Evolutionary conservation across 345 rosid species (phyloP).

Genomic region (Populus simonii): DNA sequence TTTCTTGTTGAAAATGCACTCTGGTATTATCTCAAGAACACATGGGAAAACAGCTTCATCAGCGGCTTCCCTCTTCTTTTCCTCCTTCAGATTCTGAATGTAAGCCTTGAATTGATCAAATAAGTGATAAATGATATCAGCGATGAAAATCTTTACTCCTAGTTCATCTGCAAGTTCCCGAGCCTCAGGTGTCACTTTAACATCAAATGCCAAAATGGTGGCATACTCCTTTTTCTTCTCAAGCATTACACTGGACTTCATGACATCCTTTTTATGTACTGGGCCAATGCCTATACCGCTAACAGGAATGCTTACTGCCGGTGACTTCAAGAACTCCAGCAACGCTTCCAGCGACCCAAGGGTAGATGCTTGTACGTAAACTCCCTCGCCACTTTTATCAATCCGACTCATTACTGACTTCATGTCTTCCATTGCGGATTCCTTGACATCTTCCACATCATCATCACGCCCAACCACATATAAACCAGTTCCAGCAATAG

Average conservation of each 20-base stretch:
- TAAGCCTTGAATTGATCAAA: slow-evolving; percentile 89
- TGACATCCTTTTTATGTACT: slow-evolving; percentile 85
- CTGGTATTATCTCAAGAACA: slow-evolving; percentile 69
- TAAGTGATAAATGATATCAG: slow-evolving; percentile 92
- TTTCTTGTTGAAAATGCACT: slow-evolving; percentile 78
- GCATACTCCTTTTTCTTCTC: slow-evolving; percentile 92
- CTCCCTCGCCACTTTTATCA: slow-evolving; percentile 90
- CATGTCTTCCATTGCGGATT: slow-evolving; percentile 79
- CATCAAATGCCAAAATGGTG: slow-evolving; percentile 92
- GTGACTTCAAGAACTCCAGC: slow-evolving; percentile 85
- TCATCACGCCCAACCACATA: slow-evolving; percentile 79
- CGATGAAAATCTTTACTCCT: slow-evolving; percentile 93
- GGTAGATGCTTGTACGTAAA: slow-evolving; percentile 92
- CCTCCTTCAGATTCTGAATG: slow-evolving; percentile 78
- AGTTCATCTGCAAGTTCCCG: slow-evolving; percentile 78
- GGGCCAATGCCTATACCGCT: slow-evolving; percentile 92
- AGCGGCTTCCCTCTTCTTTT: slow-evolving; percentile 86
- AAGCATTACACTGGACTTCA: slow-evolving; percentile 94
- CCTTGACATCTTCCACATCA: slow-evolving; percentile 67
- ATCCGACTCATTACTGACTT: slow-evolving; percentile 77
- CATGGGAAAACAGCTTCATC: slow-evolving; percentile 96
- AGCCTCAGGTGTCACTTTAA: slow-evolving; percentile 87
- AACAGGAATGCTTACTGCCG: slow-evolving; percentile 82
- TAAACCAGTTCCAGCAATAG: slow-evolving; percentile 90
- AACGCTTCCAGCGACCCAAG: slow-evolving; percentile 93